These are phyloP conservation scores for Trichophyton mentagrophytes DNA, from an alignment of 2,329 filamentous ascomycete genomes.

Conservation along the genomic window DNA sequence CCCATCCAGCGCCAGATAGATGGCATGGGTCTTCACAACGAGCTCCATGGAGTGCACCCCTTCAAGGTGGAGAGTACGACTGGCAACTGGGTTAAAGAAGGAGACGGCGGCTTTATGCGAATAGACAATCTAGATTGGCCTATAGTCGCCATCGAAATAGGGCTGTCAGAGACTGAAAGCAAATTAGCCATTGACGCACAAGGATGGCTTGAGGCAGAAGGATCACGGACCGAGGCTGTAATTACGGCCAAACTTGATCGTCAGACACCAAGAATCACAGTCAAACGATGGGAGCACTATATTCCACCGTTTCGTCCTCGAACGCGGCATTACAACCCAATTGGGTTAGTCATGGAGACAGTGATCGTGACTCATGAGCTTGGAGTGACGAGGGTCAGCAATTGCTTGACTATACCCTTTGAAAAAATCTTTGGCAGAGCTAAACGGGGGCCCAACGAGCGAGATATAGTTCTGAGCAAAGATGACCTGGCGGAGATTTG, in stretches of 20 bases:
- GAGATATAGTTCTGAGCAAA: neutral
- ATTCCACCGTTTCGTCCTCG: neutral
- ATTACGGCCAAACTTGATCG: constrained; percentile 1
- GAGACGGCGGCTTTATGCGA: neutral
- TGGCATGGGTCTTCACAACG: neutral
- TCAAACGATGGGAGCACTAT: constrained; percentile 1
- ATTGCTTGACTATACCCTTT: neutral
- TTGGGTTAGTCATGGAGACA: neutral
- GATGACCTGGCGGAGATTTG: neutral
- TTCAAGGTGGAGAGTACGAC: neutral
- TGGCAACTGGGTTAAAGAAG: neutral
- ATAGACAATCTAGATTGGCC: neutral
- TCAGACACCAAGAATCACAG: neutral
- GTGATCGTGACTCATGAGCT: neutral
- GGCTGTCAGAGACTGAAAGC: neutral
- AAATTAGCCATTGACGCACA: constrained; percentile 6
- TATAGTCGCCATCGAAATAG: neutral
- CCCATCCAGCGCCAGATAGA: neutral
- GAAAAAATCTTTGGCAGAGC: neutral
- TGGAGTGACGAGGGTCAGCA: neutral
- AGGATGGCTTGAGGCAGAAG: constrained; percentile 1
- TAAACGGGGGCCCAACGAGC: neutral
- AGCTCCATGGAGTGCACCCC: neutral
- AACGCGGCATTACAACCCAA: neutral
- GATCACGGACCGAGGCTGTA: neutral